Base-by-base conservation (phyloP, 2,329 filamentous ascomycete genomes). In the Pyrenochaeta sp. region DNA sequence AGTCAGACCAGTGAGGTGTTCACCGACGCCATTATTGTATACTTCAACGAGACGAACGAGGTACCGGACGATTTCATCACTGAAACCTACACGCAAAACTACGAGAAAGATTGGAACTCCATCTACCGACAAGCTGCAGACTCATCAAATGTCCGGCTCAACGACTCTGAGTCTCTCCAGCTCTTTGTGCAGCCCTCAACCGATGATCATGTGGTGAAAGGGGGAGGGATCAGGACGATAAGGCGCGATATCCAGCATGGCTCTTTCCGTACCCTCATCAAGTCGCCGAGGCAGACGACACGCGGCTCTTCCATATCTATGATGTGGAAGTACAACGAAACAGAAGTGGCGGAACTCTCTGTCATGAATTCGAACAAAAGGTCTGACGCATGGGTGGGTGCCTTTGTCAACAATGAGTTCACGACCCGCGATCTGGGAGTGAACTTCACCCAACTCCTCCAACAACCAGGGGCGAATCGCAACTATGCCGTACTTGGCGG, bases 191-290 rank as follows among this genome's bases (percentile, higher is more conserved):
- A 76, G 39, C 75, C 72, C 7, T 55, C 72, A 2, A 72, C 71
- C 25, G 45, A 67, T 0, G 56, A 78, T 5, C 80, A 83, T 59
- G 62, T 82, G 0, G 80, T 83, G n/a, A 68, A 73, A 19, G 82
- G 82, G 25, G 79, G 74, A 5, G 74, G 77, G 42, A 72, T 84
- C 43, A 73, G 77, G 25, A 82, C 79, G 4, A 58, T 72, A 25
- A 71, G 82, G 36, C 77, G 78, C 39, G 82, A 84, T 58, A 82
- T 84, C 22, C 75, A 81, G 34, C 81, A 80, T 73, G 82, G 81
- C 47, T 80, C 80, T 9, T 83, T 83, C 59, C 75, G 80, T 27
- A 72, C 77, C 1, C 72, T 77, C 25, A 75, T 83, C 70, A 77
- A 77, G 51, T 75, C 79, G n/a, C 75, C 81, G 3, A 68, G 64